Base-by-base conservation (phyloP, 1,284 basidiomycete species). In the Irpex sp. region DNA sequence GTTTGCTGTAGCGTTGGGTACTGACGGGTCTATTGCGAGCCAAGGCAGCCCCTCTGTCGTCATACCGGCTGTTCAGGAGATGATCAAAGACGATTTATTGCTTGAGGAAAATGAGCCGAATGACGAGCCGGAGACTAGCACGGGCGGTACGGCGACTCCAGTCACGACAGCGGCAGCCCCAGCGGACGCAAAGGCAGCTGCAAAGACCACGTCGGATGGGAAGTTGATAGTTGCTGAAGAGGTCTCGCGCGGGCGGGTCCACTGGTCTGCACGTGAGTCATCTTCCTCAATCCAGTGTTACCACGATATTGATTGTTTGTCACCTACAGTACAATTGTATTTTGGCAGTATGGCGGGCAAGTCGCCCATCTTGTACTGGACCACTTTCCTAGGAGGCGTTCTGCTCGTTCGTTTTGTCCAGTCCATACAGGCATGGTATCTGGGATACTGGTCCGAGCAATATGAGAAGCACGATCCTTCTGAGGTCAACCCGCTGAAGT, bases 211-310 rank as follows among this genome's bases (percentile, higher is more conserved):
- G 37, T 62, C 70, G 5, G 73, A 73, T 48, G 82, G 83, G 0
- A 84, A 85, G 67, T 74, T 88, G 2, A 78, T 87, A 38, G 76
- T 86, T 13, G 83, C 80, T 4, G 87, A 89, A 68, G 86, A 89
- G 73, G 79, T 85, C 59, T 79, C 81, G 2, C 76, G 82, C 60
- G 87, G 87, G 1, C 81, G 83, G 60, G 80, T 87, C 5, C 78
- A 84, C 59, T 81, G 81, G 76, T 62, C 71, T 15, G 78, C 82
- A 6, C 56, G 80, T 80, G 65, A 58, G 75, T 71, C 56, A n/a
- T n/a, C 49, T n/a, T 19, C 31, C 57, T 59, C 71, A 62, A 67
- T 9, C 74, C 77, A 26, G 62, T 74, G 75, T 65, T 44, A 65
- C 64, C 58, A 48, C 3, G 13, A 44, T 68, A 63, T 57, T 49